A percentile compares a stretch with the other conserved stretches of the same genome.
Conservation (phyloP, 129 eudicot species). For the Sambucus nigra region DNA sequence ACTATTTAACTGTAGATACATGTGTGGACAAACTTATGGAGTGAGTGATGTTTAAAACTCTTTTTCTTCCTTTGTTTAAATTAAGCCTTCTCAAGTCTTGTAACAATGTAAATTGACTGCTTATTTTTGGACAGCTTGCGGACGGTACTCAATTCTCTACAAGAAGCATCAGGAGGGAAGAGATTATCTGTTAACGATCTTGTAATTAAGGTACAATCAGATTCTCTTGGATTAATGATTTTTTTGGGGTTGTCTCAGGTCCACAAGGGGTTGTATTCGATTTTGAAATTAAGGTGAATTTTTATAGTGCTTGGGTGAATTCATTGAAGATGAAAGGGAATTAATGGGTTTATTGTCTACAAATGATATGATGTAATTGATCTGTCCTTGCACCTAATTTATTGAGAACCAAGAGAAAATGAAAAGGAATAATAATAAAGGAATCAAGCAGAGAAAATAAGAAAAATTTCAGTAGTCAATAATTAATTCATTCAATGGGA, state of each 20-base stretch:
- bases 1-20: constrained; percentile 90
- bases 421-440: too few species aligned
- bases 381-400: too few species aligned
- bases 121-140: constrained; percentile 46
- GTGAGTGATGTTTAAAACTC: constrained; percentile 34
- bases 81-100: constrained; percentile 1
- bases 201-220: constrained; percentile 78
- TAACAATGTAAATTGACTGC: constrained; percentile 6
- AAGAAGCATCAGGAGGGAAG: constrained; percentile 98
- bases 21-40: constrained; percentile 92
- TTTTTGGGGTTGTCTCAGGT: neutral
- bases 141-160: constrained; percentile 50
- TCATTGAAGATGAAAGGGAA: neutral
- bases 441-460: too few species aligned
- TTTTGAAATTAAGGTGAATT: neutral
- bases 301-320: neutral
- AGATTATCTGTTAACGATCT: constrained; percentile 84
- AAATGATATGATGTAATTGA: too few species aligned
- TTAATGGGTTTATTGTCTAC: neutral
- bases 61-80: neutral
- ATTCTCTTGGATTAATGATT: neutral
- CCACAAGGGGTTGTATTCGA: neutral
- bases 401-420: too few species aligned
- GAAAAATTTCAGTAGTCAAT: too few species aligned
- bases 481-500: too few species aligned